phyloP scores from a whole-genome alignment of 1,284 basidiomycete genomes.

The Meripilus lineatus region DNA sequence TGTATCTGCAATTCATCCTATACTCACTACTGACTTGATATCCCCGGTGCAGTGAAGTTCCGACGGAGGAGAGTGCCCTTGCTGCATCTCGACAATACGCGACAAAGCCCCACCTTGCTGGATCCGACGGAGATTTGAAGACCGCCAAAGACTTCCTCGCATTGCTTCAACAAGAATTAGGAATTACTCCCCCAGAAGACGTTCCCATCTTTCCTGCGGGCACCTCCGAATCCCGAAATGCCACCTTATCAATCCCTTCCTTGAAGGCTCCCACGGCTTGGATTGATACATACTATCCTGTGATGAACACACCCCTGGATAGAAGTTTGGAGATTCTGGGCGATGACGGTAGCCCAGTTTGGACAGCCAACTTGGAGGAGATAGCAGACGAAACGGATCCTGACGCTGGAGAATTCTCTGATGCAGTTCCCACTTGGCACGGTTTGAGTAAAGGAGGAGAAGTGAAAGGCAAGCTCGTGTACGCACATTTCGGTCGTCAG shows the following conservation, averaged over 20 bases:
- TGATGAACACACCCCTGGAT: slow-evolving; percentile 73
- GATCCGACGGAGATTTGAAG: slow-evolving; percentile 57
- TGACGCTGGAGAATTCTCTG: slow-evolving; percentile 55
- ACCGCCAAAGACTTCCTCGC: slow-evolving; percentile 62
- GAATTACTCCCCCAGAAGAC: slow-evolving; percentile 38
- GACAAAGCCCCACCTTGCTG: slow-evolving; percentile 69
- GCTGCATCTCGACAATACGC: slow-evolving; percentile 55
- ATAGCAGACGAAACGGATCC: slow-evolving; percentile 59
- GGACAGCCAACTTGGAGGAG: slow-evolving; percentile 67
- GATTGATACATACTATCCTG: slow-evolving; percentile 81
- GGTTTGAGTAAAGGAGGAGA: slow-evolving; percentile 64
- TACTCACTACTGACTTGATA: background rate
- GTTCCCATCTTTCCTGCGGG: slow-evolving; percentile 65
- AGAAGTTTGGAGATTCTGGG: slow-evolving; percentile 58
- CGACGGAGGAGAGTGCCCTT: slow-evolving; percentile 49
- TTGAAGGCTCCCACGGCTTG: slow-evolving; percentile 55
- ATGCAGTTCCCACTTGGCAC: slow-evolving; percentile 63
- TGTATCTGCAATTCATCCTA: slow-evolving; percentile 4
- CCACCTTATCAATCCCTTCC: slow-evolving; percentile 54
- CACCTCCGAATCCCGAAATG: slow-evolving; percentile 53
- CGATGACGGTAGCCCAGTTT: slow-evolving; percentile 49
- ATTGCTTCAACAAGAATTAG: slow-evolving; percentile 59
- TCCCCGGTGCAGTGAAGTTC: slow-evolving; percentile 58
- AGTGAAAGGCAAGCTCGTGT: slow-evolving; percentile 68
- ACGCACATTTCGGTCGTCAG: slow-evolving; percentile 79